Percentiles rank a stretch among this genome's conserved stretches.
Conservation (phyloP, 495 filamentous ascomycete genomes). For the Penicillium salamii region DNA sequence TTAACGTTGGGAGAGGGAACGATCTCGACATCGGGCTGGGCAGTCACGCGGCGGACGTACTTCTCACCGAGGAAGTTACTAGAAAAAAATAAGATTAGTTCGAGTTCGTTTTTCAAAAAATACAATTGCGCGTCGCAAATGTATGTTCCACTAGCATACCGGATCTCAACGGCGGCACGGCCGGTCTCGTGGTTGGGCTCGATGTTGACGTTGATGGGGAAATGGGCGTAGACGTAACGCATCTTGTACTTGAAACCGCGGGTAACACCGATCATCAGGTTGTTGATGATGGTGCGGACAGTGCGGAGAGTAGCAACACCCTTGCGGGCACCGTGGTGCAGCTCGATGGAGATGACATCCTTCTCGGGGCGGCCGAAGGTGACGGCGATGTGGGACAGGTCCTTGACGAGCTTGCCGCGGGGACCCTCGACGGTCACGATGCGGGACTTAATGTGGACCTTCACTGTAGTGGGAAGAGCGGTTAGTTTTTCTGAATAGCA, state of each 20-base stretch:
- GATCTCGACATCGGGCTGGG: conserved; percentile 87
- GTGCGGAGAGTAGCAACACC: conserved; percentile 96
- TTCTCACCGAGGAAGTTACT: conserved; percentile 99
- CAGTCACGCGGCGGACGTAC: conserved; percentile 87
- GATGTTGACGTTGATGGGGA: conserved; percentile 99
- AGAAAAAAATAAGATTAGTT: conserved; percentile 10
- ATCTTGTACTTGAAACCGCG: conserved; percentile 99
- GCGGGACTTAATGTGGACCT: conserved; percentile 92
- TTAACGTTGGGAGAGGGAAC: conserved; percentile 86
- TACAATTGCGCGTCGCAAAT: background rate
- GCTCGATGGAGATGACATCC: conserved; percentile 86
- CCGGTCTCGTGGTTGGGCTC: conserved; percentile 94
- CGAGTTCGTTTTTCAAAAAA: background rate
- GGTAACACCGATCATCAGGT: conserved; percentile 96
- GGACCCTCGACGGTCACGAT: conserved; percentile 95
- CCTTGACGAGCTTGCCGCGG: conserved; percentile 92
- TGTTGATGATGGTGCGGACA: conserved; percentile 95
- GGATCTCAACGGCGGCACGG: conserved; percentile 88
- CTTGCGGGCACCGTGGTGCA: conserved; percentile 97
- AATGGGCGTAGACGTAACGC: conserved; percentile 99
- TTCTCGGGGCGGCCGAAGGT: conserved; percentile 83
- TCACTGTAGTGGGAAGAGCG: conserved; percentile 60
- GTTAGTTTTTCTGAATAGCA: conserved; percentile 22
- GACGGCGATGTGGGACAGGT: conserved; percentile 92
- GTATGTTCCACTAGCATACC: conserved; percentile 55